Percentiles rank a stretch among this genome's conserved stretches.
Evolutionary conservation across 2,329 filamentous ascomycete genomes (phyloP).

Genomic region (Fusarium duplospermum): DNA sequence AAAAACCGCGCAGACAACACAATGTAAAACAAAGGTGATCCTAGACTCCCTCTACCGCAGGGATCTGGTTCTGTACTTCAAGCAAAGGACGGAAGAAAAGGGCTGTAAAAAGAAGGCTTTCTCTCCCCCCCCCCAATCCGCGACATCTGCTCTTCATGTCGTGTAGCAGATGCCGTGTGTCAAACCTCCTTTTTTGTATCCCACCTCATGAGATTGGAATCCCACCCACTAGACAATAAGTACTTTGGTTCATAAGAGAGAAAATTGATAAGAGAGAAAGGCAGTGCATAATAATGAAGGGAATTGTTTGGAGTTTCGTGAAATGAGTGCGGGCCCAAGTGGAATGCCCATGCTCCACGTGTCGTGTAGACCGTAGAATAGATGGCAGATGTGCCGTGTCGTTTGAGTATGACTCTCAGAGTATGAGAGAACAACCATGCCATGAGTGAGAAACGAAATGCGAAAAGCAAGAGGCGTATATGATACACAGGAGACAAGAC

Average conservation of each 20-base stretch:
- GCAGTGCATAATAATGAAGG: conserved; percentile 28
- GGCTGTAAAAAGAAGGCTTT: conserved; percentile 15
- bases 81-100: conserved; percentile 34
- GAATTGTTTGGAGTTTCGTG: conserved; percentile 28
- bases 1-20: conserved; percentile 18
- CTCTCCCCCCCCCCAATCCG: conserved; percentile 17
- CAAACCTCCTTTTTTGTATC: conserved; percentile 29
- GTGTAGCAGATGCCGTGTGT: conserved; percentile 42
- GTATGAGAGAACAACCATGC: conserved; percentile 24
- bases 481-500: conserved; percentile 31
- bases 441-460: conserved; percentile 34
- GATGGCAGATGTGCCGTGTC: conserved; percentile 34
- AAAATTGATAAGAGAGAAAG: conserved; percentile 19
- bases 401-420: conserved; percentile 7
- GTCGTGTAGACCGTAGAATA: background rate
- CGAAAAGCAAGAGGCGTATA: conserved; percentile 31
- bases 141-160: conserved; percentile 43
- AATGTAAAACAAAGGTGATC: conserved; percentile 20
- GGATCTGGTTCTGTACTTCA: conserved; percentile 35
- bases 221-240: conserved; percentile 45
- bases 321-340: conserved; percentile 35
- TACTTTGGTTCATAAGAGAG: conserved; percentile 35
- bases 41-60: conserved; percentile 5
- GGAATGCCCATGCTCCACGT: conserved; percentile 24
- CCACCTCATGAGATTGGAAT: conserved; percentile 31